Evolutionary conservation across 345 rosid species (phyloP), one percentile per base, ranked within the genome.

Genomic region (Noccaea bulbosa): DNA sequence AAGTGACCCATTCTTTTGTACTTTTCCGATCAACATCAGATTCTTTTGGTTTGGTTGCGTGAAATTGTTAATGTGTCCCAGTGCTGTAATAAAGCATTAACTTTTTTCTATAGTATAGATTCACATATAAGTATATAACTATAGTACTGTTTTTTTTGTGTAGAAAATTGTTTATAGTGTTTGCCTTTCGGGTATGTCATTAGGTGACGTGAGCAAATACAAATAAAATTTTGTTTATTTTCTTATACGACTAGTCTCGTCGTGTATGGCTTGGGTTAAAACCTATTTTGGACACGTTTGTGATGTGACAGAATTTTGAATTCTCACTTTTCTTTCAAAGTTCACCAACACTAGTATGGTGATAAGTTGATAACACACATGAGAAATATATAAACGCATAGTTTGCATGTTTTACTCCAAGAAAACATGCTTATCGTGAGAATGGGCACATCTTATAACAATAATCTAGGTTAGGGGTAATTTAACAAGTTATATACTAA

Each of bases 21-120:
- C 27, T 24, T 15, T 56, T 65, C 4, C 35, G 30, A 11, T 63
- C 58, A 17, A 72, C 77, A 65, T 73, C 71, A 54, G 57, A 73
- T 73, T 56, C 77, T 73, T 73, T 65, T 72, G 51, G 51, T 72
- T 64, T 55, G 30, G 33, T 46, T 64, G 53, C 9, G 22, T 55
- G 43, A 47, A 55, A 11, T 11, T 52, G 27, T 71, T 46, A 51
- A 41, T 62, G 45, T 61, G 45, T 61, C 65, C 45, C 45, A 61
- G 6, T 2, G 35, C 15, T 39, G 39, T 46, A 51, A 20, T 17
- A 20, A 66, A 69, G 30, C 30, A 16, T 39, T 59, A 38, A 40
- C 51, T 22, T 46, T 14, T 2, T 38, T 38, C 30, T 58, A 17
- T 17, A 17, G 20, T 17, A 17, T 0, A 17, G 30, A 48, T 59